Evolutionary conservation across 805 yeast species (phyloP).

Genomic region (Spathaspora arborariae): DNA sequence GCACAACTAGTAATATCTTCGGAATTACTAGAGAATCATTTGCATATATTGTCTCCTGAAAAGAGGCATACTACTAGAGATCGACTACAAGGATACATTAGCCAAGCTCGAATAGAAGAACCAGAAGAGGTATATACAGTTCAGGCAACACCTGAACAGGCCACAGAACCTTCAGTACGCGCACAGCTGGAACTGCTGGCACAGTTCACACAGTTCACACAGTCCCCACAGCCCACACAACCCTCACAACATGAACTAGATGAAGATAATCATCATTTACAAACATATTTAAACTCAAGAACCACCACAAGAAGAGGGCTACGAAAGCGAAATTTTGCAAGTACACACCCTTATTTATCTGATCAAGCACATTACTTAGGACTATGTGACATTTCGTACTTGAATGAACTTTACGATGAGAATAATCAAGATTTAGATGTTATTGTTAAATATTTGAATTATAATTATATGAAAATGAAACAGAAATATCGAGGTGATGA

Average conservation of each 20-base stretch:
- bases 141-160: too few relatives aligned
- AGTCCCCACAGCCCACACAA: not conserved
- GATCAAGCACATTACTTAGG: constrained; percentile 45
- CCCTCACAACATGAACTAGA: not conserved
- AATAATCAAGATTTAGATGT: constrained; percentile 26
- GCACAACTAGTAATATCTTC: constrained; percentile 12
- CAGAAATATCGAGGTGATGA: constrained; percentile 35
- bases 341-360: constrained; percentile 42
- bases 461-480: constrained; percentile 28
- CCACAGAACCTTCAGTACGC: too few relatives aligned
- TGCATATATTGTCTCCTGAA: constrained; percentile 6
- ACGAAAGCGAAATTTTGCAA: constrained; percentile 39
- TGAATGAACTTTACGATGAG: constrained; percentile 37
- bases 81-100: not conserved
- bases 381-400: constrained; percentile 28
- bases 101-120: not conserved
- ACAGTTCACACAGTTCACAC: not conserved
- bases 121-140: too few relatives aligned
- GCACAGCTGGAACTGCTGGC: not conserved
- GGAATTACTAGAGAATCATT: constrained; percentile 4
- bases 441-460: constrained; percentile 33
- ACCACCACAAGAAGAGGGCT: constrained; percentile 23
- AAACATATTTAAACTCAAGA: constrained; percentile 7
- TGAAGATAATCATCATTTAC: constrained; percentile 9
- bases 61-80: not conserved